Conservation (phyloP, 495 filamentous ascomycete genomes). For the Amphirosellinia nigrospora region DNA sequence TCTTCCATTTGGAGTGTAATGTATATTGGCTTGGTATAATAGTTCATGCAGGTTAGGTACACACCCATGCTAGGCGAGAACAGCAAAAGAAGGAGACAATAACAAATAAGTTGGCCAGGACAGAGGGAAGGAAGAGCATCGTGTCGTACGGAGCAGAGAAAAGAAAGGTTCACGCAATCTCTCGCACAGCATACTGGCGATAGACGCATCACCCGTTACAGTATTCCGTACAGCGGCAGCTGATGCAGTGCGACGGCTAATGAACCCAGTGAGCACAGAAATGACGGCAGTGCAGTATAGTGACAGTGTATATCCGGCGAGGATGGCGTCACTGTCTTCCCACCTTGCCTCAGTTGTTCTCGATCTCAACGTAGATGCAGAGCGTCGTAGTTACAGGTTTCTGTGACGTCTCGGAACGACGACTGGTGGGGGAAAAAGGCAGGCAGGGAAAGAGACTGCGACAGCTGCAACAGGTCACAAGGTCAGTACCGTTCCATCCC, state of each 20-base stretch:
- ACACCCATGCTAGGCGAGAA: conserved; percentile 4
- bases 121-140: background rate
- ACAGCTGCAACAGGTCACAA: conserved; percentile 24
- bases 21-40: conserved; percentile 2
- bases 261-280: background rate
- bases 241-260: conserved; percentile 18
- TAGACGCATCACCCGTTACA: conserved; percentile 15
- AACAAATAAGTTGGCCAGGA: background rate
- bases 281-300: conserved; percentile 1
- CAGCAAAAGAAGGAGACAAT: background rate
- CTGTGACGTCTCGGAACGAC: conserved; percentile 12
- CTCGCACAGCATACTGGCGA: background rate
- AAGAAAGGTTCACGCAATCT: conserved; percentile 8
- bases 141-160: background rate
- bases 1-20: no score
- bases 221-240: conserved; percentile 23
- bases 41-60: conserved; percentile 18
- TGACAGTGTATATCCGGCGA: background rate
- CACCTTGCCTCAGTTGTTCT: background rate
- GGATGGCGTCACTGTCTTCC: conserved; percentile 5
- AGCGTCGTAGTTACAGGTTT: background rate
- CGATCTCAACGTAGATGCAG: background rate
- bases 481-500: conserved; percentile 9
- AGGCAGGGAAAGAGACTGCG: conserved; percentile 15
- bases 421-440: background rate